These are phyloP conservation scores for Gnomoniopsis sp. DNA, from an alignment of 2,329 filamentous ascomycete species.

Conservation along the genomic window DNA sequence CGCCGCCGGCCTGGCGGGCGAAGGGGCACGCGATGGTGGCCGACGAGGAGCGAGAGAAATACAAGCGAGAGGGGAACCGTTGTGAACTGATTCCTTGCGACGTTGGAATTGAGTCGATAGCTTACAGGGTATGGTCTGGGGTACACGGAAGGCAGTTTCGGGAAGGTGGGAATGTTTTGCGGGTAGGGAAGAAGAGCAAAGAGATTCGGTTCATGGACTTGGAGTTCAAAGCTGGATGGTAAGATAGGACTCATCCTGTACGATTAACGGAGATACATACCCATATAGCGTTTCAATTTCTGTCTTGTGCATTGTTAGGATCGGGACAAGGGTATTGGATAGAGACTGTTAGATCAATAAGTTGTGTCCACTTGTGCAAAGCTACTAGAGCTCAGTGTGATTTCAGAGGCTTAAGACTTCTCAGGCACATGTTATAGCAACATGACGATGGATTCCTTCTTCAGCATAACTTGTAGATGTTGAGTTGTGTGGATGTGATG, in stretches of 20 bases:
- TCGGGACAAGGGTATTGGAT: neutral
- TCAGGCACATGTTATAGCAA: too few relatives aligned
- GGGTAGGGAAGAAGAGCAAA: conserved; percentile 19
- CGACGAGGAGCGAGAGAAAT: neutral
- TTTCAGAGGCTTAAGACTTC: too few relatives aligned
- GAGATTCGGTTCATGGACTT: conserved; percentile 28
- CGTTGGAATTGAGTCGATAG: conserved; percentile 19
- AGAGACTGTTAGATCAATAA: neutral
- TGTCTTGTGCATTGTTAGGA: neutral
- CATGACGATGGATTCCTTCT: too few relatives aligned
- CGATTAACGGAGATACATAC: neutral
- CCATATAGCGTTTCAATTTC: neutral
- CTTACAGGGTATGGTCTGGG: conserved; percentile 23
- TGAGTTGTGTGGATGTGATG: too few relatives aligned
- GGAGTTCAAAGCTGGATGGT: conserved; percentile 25
- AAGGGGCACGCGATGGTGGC: conserved; percentile 14
- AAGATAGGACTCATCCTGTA: neutral
- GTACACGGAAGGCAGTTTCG: conserved; percentile 23
- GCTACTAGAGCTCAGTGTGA: too few relatives aligned
- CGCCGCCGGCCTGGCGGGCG: conserved; percentile 25
- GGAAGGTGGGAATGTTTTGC: conserved; percentile 21
- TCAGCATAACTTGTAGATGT: too few relatives aligned
- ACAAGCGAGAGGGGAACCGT: conserved; percentile 1
- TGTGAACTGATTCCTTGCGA: conserved; percentile 22
- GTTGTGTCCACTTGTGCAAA: too few relatives aligned